Percentiles rank a stretch among this genome's conserved stretches.
Evolutionary conservation across 2,329 filamentous ascomycete species (phyloP).

Genomic region (Botrytis paeoniae): DNA sequence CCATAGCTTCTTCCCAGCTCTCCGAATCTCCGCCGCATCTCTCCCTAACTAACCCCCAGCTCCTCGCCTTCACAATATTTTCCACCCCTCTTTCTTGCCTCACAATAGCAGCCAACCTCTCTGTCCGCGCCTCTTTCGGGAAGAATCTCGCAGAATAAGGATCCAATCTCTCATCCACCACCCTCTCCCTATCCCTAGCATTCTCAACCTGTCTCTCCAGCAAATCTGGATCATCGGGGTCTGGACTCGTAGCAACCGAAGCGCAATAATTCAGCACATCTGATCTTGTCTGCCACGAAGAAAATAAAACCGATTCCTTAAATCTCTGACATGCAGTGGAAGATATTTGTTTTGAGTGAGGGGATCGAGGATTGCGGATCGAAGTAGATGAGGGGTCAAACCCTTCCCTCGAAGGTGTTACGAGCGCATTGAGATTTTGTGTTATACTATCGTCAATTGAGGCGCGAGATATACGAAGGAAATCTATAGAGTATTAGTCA

Average conservation of each 20-base stretch:
- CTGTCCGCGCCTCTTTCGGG: conserved; percentile 73
- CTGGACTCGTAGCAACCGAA: conserved; percentile 79
- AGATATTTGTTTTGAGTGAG: conserved; percentile 54
- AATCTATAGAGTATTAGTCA: conserved; percentile 58
- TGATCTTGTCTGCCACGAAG: conserved; percentile 79
- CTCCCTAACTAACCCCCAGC: conserved; percentile 75
- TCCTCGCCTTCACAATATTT: conserved; percentile 73
- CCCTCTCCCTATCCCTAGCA: conserved; percentile 64
- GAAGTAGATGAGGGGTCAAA: conserved; percentile 82
- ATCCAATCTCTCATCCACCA: conserved; percentile 86
- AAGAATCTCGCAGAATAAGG: conserved; percentile 87
- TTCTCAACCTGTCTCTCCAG: conserved; percentile 68
- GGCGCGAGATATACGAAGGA: conserved; percentile 79
- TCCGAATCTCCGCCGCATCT: conserved; percentile 62
- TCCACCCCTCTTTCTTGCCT: conserved; percentile 75
- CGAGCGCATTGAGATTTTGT: conserved; percentile 86
- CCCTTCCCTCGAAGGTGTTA: conserved; percentile 66
- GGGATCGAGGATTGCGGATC: conserved; percentile 52
- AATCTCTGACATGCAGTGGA: conserved; percentile 65
- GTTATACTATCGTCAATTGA: conserved; percentile 91
- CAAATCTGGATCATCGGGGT: conserved; percentile 80
- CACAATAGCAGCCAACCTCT: conserved; percentile 70
- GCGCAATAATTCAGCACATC: conserved; percentile 89
- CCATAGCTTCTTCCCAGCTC: conserved; percentile 64
- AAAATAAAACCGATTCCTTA: conserved; percentile 76